Evolutionary conservation across 2,329 filamentous ascomycete species (phyloP).

Genomic region (Penicillium paneum): DNA sequence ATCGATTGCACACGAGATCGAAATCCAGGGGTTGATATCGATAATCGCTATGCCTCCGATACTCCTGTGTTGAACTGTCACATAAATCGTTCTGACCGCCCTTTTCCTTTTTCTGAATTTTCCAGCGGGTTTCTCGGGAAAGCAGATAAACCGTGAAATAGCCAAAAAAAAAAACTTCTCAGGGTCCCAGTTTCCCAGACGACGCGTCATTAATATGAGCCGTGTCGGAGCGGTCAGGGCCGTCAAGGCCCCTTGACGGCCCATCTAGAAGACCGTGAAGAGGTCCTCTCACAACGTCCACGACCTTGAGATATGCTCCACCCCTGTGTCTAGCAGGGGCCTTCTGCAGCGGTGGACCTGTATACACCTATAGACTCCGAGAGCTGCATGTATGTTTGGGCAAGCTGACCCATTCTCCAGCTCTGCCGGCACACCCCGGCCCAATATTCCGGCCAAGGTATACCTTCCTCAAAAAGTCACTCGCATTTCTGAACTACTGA

Average conservation of each 20-base stretch:
- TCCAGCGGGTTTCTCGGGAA: slow-evolving; percentile 23
- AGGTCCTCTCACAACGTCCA: neutral
- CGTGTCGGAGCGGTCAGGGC: slow-evolving; percentile 18
- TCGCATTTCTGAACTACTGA: neutral
- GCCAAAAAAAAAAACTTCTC: neutral
- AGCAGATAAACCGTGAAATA: neutral
- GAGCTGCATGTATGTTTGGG: slow-evolving; percentile 11
- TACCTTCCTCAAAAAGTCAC: neutral
- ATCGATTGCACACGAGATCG: neutral
- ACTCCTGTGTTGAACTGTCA: slow-evolving; percentile 1
- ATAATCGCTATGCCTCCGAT: slow-evolving; percentile 14
- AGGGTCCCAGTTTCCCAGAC: neutral
- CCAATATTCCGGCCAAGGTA: neutral
- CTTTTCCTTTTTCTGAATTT: slow-evolving; percentile 11
- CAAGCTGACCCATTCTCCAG: slow-evolving; percentile 2
- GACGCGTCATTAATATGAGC: slow-evolving; percentile 20
- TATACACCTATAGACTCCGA: neutral
- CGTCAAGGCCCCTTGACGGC: neutral
- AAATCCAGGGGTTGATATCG: slow-evolving; percentile 1
- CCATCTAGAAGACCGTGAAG: neutral
- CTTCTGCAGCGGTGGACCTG: neutral
- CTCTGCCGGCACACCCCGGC: slow-evolving; percentile 21
- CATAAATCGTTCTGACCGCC: slow-evolving; percentile 12
- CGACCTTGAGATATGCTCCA: slow-evolving; percentile 1
- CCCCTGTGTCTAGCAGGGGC: slow-evolving; percentile 18